These are phyloP conservation scores for Barnettozyma sucrosica DNA, from an alignment of 805 yeast species.

Conservation along the genomic window DNA sequence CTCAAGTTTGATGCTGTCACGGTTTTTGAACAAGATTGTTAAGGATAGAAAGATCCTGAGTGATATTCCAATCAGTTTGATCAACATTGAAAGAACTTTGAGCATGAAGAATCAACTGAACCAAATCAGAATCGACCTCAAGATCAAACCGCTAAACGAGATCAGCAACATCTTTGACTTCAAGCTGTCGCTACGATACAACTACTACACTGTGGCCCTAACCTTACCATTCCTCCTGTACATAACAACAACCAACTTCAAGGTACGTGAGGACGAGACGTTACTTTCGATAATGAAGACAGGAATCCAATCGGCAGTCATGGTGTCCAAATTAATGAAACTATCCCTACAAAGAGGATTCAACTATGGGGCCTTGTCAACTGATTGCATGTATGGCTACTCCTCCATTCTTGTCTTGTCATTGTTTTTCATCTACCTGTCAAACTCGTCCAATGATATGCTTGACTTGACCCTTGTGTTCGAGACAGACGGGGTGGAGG, in stretches of 20 bases:
- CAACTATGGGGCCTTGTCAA: slow-evolving; percentile 40
- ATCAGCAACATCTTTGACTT: slow-evolving; percentile 34
- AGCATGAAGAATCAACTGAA: slow-evolving; percentile 31
- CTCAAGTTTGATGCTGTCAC: slow-evolving; percentile 31
- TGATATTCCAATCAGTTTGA: slow-evolving; percentile 33
- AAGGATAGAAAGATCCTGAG: slow-evolving; percentile 32
- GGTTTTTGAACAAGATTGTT: slow-evolving; percentile 34
- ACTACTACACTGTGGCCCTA: slow-evolving; percentile 36
- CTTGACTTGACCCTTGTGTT: slow-evolving; percentile 10
- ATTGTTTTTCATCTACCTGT: slow-evolving; percentile 32
- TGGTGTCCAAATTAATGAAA: slow-evolving; percentile 34
- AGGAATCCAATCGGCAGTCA: slow-evolving; percentile 37
- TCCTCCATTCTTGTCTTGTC: slow-evolving; percentile 38
- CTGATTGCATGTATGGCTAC: slow-evolving; percentile 40
- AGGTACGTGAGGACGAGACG: slow-evolving; percentile 36
- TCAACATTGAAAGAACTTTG: slow-evolving; percentile 36
- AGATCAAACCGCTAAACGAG: slow-evolving; percentile 22
- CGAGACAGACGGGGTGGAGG: slow-evolving; percentile 4
- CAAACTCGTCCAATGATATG: slow-evolving; percentile 21
- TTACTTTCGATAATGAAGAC: slow-evolving; percentile 33
- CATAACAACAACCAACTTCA: slow-evolving; percentile 31
- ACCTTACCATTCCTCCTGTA: slow-evolving; percentile 39
- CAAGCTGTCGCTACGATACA: slow-evolving; percentile 36
- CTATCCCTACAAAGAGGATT: slow-evolving; percentile 26
- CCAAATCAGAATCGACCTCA: slow-evolving; percentile 31